A percentile compares a stretch with the other conserved stretches of the same genome.
These are phyloP conservation scores for Chrysoporthe puriensis DNA, from an alignment of 2,329 filamentous ascomycete genomes.

Conservation along the genomic window DNA sequence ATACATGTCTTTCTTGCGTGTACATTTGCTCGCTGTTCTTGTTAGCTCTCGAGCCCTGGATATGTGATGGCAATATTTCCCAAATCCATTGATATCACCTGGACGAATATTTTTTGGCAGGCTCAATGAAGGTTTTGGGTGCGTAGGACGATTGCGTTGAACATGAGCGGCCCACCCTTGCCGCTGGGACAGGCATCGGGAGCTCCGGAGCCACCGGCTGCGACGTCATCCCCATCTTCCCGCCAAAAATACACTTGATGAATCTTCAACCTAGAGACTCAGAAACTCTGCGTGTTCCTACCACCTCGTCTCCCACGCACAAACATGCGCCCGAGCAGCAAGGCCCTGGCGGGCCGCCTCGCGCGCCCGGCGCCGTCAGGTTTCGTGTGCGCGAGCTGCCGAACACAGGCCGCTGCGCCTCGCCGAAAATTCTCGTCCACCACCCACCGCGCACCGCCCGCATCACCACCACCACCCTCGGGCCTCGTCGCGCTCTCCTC, in stretches of 20 bases:
- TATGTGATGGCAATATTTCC: no score
- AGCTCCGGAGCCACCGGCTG: neutral
- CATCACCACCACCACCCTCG: slow-evolving; percentile 40
- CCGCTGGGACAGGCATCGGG: neutral
- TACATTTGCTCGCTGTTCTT: no score
- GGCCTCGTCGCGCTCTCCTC: slow-evolving; percentile 65
- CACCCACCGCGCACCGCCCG: slow-evolving; percentile 26
- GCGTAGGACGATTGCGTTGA: no score
- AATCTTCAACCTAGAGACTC: neutral
- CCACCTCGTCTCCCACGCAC: no score
- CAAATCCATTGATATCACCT: no score
- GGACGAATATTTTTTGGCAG: no score
- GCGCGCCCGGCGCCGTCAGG: slow-evolving; percentile 9
- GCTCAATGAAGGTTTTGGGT: no score
- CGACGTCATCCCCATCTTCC: neutral
- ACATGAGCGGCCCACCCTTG: no score
- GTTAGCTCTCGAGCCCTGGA: no score
- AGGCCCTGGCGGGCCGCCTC: neutral
- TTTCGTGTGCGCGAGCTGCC: slow-evolving; percentile 26
- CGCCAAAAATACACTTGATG: neutral
- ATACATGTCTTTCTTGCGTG: no score
- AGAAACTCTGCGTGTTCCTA: neutral
- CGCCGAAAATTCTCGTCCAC: slow-evolving; percentile 12
- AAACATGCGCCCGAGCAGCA: slow-evolving; percentile 6
- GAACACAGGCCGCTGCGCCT: slow-evolving; percentile 10